phyloP scores from a whole-genome alignment of 805 yeast species.

The Saccharomycopsis capsularis region DNA sequence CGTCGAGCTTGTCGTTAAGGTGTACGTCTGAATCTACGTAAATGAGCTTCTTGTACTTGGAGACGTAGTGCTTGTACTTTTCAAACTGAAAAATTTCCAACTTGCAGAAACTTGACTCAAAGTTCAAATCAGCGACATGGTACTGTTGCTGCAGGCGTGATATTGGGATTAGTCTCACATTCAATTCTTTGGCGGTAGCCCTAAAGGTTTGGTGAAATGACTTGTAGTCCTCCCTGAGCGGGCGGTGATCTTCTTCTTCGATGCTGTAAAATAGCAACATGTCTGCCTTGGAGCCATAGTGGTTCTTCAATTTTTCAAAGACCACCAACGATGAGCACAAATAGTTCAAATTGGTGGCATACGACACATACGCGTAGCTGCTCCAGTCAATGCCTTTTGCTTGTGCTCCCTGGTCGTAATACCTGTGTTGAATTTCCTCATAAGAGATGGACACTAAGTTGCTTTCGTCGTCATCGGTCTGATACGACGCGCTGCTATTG shows the following conservation, averaged over 20 bases:
- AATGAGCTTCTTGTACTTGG: slow-evolving; percentile 41
- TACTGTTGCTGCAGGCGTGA: slow-evolving; percentile 17
- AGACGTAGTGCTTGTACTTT: slow-evolving; percentile 30
- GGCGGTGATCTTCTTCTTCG: background rate
- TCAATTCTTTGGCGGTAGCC: slow-evolving; percentile 21
- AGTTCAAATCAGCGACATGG: slow-evolving; percentile 28
- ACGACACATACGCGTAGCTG: slow-evolving; percentile 50
- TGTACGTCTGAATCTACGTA: slow-evolving; percentile 54
- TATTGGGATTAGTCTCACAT: slow-evolving; percentile 26
- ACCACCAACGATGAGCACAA: slow-evolving; percentile 48
- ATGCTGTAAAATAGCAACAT: slow-evolving; percentile 36
- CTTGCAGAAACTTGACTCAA: slow-evolving; percentile 51
- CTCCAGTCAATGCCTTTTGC: slow-evolving; percentile 33
- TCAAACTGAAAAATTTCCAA: slow-evolving; percentile 42
- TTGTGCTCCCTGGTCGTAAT: slow-evolving; percentile 5
- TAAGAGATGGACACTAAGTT: slow-evolving; percentile 3
- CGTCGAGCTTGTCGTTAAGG: slow-evolving; percentile 40
- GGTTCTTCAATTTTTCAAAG: slow-evolving; percentile 33
- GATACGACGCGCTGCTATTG: background rate
- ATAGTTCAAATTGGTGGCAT: slow-evolving; percentile 48
- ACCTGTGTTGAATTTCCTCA: background rate
- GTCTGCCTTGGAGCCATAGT: slow-evolving; percentile 37
- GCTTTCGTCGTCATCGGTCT: background rate
- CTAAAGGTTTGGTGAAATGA: slow-evolving; percentile 18
- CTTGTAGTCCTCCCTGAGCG: slow-evolving; percentile 22